A percentile compares a stretch with the other conserved stretches of the same genome.
Conservation (phyloP, 306 rosid genomes). For the Luffa acutangula region DNA sequence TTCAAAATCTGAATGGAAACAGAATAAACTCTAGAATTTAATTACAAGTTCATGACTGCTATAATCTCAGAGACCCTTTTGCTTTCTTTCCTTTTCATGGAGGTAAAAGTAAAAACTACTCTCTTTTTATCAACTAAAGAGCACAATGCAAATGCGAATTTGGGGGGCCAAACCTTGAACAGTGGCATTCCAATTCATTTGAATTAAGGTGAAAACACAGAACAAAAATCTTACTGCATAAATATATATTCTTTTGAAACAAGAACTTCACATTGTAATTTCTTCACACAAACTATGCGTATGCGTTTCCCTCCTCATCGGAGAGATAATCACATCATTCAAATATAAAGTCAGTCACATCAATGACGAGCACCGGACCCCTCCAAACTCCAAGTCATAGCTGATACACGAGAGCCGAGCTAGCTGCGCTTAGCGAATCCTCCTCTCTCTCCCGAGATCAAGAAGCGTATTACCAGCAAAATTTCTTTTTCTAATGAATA, state of each 20-base stretch:
- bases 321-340: slow-evolving; percentile 5
- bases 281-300: not conserved
- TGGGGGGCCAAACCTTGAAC: not conserved
- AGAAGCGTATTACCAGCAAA: slow-evolving; percentile 59
- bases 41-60: too few relatives aligned
- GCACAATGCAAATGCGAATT: too few relatives aligned
- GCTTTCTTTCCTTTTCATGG: too few relatives aligned
- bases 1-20: too few relatives aligned
- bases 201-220: not conserved
- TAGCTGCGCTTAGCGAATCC: not conserved
- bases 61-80: too few relatives aligned
- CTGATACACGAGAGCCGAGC: not conserved
- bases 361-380: not conserved
- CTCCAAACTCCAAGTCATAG: not conserved
- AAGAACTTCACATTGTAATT: not conserved
- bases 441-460: slow-evolving; percentile 9
- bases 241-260: not conserved
- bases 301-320: slow-evolving; percentile 1
- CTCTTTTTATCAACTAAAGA: too few relatives aligned
- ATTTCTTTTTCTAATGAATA: slow-evolving; percentile 62
- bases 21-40: too few relatives aligned
- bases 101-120: too few relatives aligned
- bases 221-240: not conserved
- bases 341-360: slow-evolving; percentile 3
- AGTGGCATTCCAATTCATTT: not conserved